Base-by-base conservation (phyloP, 1,139 yeast genomes). In the Saccharomyces hybrid region DNA sequence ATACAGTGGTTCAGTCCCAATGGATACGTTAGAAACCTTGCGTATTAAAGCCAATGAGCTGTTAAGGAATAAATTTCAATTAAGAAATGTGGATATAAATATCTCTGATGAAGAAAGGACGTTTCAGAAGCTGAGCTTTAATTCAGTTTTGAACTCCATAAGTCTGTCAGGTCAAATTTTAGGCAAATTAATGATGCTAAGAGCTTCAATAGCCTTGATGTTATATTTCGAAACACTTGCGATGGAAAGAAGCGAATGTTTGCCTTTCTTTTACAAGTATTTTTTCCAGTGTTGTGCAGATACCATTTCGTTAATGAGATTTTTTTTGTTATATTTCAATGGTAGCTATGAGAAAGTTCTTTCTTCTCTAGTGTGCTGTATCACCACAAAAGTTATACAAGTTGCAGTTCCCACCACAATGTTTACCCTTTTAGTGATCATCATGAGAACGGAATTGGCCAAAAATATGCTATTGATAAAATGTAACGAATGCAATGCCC, bases 181-280 rank as follows among this genome's bases (percentile, higher is more conserved):
- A 52, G 62, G 64, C 34, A 54, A 56, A 32, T 49, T 63, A 38
- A 54, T 66, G 31, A 52, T 63, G 50, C 54, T 66, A n/a, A 60
- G 70, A 48, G 59, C 64, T 1, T 59, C 65, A 1, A 57, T 61
- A 52, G 64, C 70, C 2, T 38, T 67, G 28, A 57, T 65, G 54
- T 53, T 63, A n/a, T 62, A 67, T 57, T 67, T 66, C 41, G 71
- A 68, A 53, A 57, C 54, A 31, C 48, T 57, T 44, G 54, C 56
- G 4, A 38, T 48, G 56, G 16, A 50, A 54, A 16, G 42, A 56
- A 23, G 54, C 58, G 29, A 48, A 58, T 41, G 23, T 54, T 57
- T 49, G 29, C 62, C 61, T 8, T 59, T 62, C 34, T 67, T 60
- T 53, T 55, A 49, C 23, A 57, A 60, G 42, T 68, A 64, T 54